phyloP scores from a whole-genome alignment of 257 asterid genomes.

The Primulina eburnea region DNA sequence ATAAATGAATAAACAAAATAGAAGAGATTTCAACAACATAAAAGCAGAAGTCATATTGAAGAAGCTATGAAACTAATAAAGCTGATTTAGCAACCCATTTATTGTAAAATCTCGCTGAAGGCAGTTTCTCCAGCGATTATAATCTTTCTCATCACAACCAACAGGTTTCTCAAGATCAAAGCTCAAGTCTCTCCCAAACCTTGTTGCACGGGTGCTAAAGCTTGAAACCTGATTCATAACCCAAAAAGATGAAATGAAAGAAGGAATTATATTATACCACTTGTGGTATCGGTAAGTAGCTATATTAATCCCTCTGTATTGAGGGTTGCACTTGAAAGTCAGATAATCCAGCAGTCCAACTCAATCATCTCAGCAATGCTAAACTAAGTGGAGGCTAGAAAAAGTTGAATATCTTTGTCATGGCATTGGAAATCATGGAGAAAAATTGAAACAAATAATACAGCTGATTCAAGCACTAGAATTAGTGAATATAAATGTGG shows the following conservation, averaged over 20 bases:
- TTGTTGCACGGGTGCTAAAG: slow-evolving; percentile 69
- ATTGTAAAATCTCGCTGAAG: slow-evolving; percentile 74
- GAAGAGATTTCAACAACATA: neutral
- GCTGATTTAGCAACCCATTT: slow-evolving; percentile 56
- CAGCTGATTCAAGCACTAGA: slow-evolving; percentile 20
- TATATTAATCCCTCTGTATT: neutral
- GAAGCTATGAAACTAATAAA: slow-evolving; percentile 19
- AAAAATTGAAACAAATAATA: neutral
- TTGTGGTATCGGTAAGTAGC: neutral
- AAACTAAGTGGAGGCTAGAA: neutral
- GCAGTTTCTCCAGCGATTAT: slow-evolving; percentile 77
- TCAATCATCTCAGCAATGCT: neutral
- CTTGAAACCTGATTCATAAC: slow-evolving; percentile 64
- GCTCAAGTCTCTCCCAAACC: slow-evolving; percentile 37
- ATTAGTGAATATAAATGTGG: neutral
- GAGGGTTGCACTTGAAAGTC: slow-evolving; percentile 1
- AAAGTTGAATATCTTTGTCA: neutral
- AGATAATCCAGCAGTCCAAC: neutral
- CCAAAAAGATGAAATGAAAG: neutral
- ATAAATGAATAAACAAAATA: slow-evolving; percentile 3
- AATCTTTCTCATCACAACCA: slow-evolving; percentile 63
- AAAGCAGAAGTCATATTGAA: neutral
- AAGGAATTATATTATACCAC: neutral
- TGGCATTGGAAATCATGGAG: slow-evolving; percentile 2
- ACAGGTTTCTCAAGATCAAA: slow-evolving; percentile 49